Base-by-base conservation (phyloP, 805 yeast species). In the Sugiyamaella qingdaonensis region DNA sequence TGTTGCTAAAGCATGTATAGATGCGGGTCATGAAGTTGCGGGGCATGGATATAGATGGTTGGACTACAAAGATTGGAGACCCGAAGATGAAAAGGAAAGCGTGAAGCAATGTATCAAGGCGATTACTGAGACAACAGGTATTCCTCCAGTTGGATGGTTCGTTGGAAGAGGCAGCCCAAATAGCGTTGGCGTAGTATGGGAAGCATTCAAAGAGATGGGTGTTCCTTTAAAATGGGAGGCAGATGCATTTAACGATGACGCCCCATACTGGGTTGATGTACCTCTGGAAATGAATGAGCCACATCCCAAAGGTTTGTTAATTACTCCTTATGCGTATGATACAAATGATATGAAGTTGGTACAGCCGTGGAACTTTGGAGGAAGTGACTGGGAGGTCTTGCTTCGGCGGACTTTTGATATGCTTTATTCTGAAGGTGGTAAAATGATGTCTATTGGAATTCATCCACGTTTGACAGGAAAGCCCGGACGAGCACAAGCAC, bases 1-100 rank as follows among this genome's bases (percentile, higher is more conserved):
- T 11, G 71, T 70, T 41, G 73, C 70, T 8, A 59, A 58, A 24
- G 74, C 73, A 1, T 66, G 68, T 52, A 65, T 63, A 29, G 62
- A 71, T 37, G 72, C 67, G 39, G 74, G 74, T 9, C 72, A 68
- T 56, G 74, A 72, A 50, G 67, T 72, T 35, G 72, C 68, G 13
- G 68, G 70, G 35, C 75, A 72, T 55, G 72, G 73, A 9, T 59
- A 67, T 39, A 59, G 74, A 21, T 72, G 75, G 75, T 55, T 68
- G 46, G 65, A 67, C 49, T 69, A 66, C 62, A 61, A 60, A 16
- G 54, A 53, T 39, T 45, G 55, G 21, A 51, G 61, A 10, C 66
- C 66, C 33, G 70, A 67, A 41, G 69, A 64, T 27, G 73, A 72
- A 54, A 63, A 66, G 33, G 66, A 62, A 45, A 60, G 65, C 59